Evolutionary conservation across 2,329 filamentous ascomycete species (phyloP).

Genomic region (Hortaea werneckii): DNA sequence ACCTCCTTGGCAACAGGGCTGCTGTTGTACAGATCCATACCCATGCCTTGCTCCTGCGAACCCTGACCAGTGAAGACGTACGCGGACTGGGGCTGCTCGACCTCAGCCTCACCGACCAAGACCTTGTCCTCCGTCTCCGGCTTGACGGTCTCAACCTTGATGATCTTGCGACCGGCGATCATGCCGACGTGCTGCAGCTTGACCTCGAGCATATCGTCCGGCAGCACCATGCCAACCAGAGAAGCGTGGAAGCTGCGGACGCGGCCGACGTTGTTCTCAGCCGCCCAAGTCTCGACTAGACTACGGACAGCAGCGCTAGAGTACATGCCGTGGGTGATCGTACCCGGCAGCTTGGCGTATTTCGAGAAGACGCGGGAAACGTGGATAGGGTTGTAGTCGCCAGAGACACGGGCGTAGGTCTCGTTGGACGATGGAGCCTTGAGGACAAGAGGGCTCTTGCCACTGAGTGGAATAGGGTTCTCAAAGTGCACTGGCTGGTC

Average conservation of each 20-base stretch:
- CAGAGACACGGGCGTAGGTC: constrained; percentile 93
- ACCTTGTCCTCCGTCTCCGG: constrained; percentile 86
- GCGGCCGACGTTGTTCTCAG: constrained; percentile 95
- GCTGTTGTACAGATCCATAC: constrained; percentile 95
- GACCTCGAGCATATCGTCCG: constrained; percentile 89
- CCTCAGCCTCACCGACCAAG: constrained; percentile 85
- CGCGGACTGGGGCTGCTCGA: constrained; percentile 91
- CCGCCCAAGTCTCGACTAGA: constrained; percentile 96
- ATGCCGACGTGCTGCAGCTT: constrained; percentile 95
- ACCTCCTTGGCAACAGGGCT: constrained; percentile 92
- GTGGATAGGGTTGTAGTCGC: constrained; percentile 98
- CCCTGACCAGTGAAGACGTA: constrained; percentile 98
- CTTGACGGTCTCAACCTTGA: constrained; percentile 95
- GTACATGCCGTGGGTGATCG: constrained; percentile 99
- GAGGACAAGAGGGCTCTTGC: constrained; percentile 77
- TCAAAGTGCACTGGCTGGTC: constrained; percentile 97
- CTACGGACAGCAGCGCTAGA: constrained; percentile 93
- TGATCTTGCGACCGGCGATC: constrained; percentile 97
- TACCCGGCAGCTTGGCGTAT: constrained; percentile 91
- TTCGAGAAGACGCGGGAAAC: constrained; percentile 92
- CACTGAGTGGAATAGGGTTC: constrained; percentile 89
- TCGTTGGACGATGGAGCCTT: constrained; percentile 94
- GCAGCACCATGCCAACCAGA: constrained; percentile 96
- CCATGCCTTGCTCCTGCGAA: constrained; percentile 98
- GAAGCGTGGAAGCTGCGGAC: constrained; percentile 96